Conservation (phyloP, 2,329 filamentous ascomycete species). For the Grosmannia clavigera region DNA sequence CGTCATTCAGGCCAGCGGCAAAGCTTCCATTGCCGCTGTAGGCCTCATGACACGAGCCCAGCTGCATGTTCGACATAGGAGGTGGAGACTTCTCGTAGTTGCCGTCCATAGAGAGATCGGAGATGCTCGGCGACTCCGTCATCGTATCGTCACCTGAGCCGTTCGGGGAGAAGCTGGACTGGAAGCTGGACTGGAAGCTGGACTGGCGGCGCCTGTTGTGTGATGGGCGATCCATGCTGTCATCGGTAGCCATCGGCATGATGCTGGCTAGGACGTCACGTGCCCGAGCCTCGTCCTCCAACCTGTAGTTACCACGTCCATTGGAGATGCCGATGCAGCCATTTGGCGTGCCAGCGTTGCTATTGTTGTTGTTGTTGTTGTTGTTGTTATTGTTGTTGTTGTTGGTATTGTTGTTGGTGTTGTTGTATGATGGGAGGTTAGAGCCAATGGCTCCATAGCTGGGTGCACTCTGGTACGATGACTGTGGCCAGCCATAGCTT, state of each 20-base stretch:
- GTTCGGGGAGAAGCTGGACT: conserved; percentile 41
- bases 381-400: too few species aligned
- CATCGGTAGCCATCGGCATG: background rate
- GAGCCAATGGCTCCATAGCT: conserved; percentile 10
- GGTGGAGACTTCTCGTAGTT: conserved; percentile 26
- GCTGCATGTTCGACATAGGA: conserved; percentile 8
- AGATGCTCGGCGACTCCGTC: conserved; percentile 40
- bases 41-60: background rate
- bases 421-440: conserved; percentile 14
- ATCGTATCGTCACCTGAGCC: conserved; percentile 48
- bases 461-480: conserved; percentile 11
- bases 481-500: conserved; percentile 12
- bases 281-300: background rate
- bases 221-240: conserved; percentile 8
- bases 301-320: background rate
- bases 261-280: background rate
- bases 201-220: conserved; percentile 36
- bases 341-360: background rate
- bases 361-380: conserved; percentile 16
- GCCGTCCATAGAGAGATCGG: conserved; percentile 48
- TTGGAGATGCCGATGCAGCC: background rate
- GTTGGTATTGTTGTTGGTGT: background rate
- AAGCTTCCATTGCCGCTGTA: conserved; percentile 28
- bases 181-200: conserved; percentile 38
- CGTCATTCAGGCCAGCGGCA: conserved; percentile 27